phyloP scores from a whole-genome alignment of 75 land plant genomes.

The Isoetes taiwanensis region DNA sequence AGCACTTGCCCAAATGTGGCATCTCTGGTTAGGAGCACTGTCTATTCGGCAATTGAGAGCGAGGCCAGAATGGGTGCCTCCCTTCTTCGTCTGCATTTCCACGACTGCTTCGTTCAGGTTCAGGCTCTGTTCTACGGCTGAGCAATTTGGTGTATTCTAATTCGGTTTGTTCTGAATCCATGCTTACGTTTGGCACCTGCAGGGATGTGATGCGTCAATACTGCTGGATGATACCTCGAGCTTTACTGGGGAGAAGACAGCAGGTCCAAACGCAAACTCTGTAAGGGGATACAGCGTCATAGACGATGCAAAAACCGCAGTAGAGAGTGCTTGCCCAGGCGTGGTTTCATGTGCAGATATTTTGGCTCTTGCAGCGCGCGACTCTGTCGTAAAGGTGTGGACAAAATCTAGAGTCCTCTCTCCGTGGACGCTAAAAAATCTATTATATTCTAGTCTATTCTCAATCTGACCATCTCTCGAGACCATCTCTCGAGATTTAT shows the following conservation, averaged over 20 bases:
- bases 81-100: constrained; percentile 34
- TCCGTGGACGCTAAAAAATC: too few relatives aligned
- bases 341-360: constrained; percentile 46
- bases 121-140: too few relatives aligned
- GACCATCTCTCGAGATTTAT: too few relatives aligned
- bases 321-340: constrained; percentile 19
- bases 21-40: constrained; percentile 1
- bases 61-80: constrained; percentile 30
- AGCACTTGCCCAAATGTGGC: constrained; percentile 20
- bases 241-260: too few relatives aligned
- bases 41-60: constrained; percentile 14
- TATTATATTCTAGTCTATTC: too few relatives aligned
- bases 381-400: constrained; percentile 22
- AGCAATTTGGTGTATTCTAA: too few relatives aligned
- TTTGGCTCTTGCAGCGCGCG: constrained; percentile 33
- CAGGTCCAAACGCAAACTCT: constrained; percentile 29
- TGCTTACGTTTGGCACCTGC: too few relatives aligned
- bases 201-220: too few relatives aligned
- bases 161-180: too few relatives aligned
- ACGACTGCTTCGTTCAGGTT: constrained; percentile 34
- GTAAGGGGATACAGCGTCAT: constrained; percentile 33
- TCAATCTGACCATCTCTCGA: too few relatives aligned
- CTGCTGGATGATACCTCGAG: too few relatives aligned
- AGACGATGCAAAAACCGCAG: constrained; percentile 21
- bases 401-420: too few relatives aligned